A percentile compares a stretch with the other conserved stretches of the same genome.
phyloP scores from a whole-genome alignment of 345 rosid species.

The Lagerstroemia speciosa region DNA sequence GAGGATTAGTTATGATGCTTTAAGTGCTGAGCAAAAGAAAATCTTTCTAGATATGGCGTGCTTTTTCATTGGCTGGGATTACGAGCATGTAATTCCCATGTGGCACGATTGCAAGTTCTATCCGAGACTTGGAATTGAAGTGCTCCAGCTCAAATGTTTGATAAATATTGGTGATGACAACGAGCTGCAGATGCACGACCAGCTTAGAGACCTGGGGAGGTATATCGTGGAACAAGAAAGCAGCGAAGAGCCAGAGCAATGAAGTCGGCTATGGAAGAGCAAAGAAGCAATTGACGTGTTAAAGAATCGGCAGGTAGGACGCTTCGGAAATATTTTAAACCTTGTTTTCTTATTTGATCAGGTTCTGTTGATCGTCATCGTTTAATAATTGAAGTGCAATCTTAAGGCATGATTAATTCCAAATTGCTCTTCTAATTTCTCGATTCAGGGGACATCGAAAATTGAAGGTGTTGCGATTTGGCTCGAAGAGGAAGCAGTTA shows the following conservation, averaged over 20 bases:
- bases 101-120: not conserved
- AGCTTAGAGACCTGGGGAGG: constrained; percentile 5
- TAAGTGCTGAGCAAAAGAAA: too few relatives aligned
- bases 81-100: not conserved
- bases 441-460: not conserved
- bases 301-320: not conserved
- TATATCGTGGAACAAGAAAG: not conserved
- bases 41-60: too few relatives aligned
- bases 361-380: too few relatives aligned
- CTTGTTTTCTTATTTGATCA: too few relatives aligned
- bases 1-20: too few relatives aligned
- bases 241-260: not conserved
- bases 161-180: not conserved
- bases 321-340: too few relatives aligned
- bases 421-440: not conserved
- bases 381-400: too few relatives aligned
- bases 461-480: not conserved
- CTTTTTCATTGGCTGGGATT: too few relatives aligned
- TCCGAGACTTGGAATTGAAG: not conserved
- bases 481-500: too few relatives aligned
- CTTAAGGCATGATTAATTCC: too few relatives aligned
- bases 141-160: not conserved
- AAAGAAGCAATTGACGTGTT: rapidly evolving
- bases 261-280: not conserved
- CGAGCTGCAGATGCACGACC: not conserved